phyloP scores from a whole-genome alignment of 306 rosid species.

The Spatholobus suberectus region DNA sequence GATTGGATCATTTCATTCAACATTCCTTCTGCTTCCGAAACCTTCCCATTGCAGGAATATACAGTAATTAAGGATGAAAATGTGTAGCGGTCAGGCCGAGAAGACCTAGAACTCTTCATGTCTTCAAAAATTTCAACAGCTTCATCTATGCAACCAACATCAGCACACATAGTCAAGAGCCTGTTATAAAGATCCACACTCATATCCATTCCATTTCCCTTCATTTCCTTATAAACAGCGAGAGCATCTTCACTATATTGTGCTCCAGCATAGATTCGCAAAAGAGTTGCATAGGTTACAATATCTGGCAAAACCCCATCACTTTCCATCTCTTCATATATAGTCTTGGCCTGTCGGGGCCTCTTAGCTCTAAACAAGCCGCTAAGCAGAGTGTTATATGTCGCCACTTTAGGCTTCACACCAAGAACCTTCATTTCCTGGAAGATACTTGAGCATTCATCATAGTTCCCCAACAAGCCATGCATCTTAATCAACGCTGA shows the following conservation, averaged over 20 bases:
- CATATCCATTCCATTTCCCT: slow-evolving; percentile 65
- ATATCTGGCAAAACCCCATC: slow-evolving; percentile 65
- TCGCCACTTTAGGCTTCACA: slow-evolving; percentile 60
- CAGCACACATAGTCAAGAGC: slow-evolving; percentile 84
- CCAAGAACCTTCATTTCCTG: slow-evolving; percentile 87
- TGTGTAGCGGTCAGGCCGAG: slow-evolving; percentile 79
- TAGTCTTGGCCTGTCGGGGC: slow-evolving; percentile 73
- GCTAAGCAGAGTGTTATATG: slow-evolving; percentile 72
- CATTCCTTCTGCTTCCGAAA: slow-evolving; percentile 67
- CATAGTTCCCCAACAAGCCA: slow-evolving; percentile 66
- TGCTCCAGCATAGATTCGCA: slow-evolving; percentile 73
- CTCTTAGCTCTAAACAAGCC: slow-evolving; percentile 80
- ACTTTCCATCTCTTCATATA: slow-evolving; percentile 73
- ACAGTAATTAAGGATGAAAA: slow-evolving; percentile 82
- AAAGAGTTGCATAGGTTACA: slow-evolving; percentile 72
- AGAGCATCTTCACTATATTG: slow-evolving; percentile 74
- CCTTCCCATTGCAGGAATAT: slow-evolving; percentile 74
- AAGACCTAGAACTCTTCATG: slow-evolving; percentile 67
- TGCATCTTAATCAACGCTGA: slow-evolving; percentile 72
- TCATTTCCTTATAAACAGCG: slow-evolving; percentile 77
- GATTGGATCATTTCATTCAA: slow-evolving; percentile 79
- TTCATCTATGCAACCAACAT: slow-evolving; percentile 66
- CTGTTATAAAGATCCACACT: slow-evolving; percentile 68
- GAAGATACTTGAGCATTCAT: slow-evolving; percentile 75
- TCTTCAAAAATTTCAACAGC: slow-evolving; percentile 72